Evolutionary conservation across 2,329 filamentous ascomycete genomes (phyloP).

Genomic region (Aspergillus cejpii): DNA sequence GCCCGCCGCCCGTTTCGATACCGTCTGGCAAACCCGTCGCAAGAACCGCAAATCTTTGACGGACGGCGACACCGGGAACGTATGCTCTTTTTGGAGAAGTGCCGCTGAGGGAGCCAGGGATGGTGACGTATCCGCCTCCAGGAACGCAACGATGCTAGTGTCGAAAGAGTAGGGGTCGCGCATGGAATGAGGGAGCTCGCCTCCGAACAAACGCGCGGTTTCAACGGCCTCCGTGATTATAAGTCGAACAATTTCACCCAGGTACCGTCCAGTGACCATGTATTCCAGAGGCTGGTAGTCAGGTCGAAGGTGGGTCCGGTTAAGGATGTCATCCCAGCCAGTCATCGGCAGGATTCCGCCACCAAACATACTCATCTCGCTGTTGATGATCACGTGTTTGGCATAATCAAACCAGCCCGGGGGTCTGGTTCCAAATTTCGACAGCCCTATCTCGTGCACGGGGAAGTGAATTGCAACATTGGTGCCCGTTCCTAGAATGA

Average conservation of each 20-base stretch:
- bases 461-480: constrained; percentile 60
- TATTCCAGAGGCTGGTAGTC: constrained; percentile 62
- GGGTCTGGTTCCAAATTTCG: constrained; percentile 53
- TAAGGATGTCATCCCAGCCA: constrained; percentile 56
- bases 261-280: constrained; percentile 56
- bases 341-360: constrained; percentile 51
- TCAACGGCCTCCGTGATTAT: constrained; percentile 55
- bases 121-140: constrained; percentile 45
- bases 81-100: constrained; percentile 48
- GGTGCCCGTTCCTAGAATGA: constrained; percentile 59
- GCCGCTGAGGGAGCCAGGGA: constrained; percentile 36
- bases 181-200: constrained; percentile 50
- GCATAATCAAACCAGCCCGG: constrained; percentile 51
- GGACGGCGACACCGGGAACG: constrained; percentile 41
- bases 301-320: constrained; percentile 50
- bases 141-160: constrained; percentile 52
- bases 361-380: constrained; percentile 61
- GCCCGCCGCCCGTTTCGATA: constrained; percentile 54
- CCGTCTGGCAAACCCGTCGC: constrained; percentile 46
- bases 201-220: constrained; percentile 51
- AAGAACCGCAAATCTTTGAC: constrained; percentile 51
- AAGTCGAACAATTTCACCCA: constrained; percentile 57
- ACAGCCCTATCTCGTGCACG: constrained; percentile 46
- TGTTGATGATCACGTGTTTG: constrained; percentile 59
- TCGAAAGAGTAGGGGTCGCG: constrained; percentile 54